Evolutionary conservation across 306 rosid species (phyloP), one percentile per base, ranked within the genome.

Genomic region (Rosa multiflora): DNA sequence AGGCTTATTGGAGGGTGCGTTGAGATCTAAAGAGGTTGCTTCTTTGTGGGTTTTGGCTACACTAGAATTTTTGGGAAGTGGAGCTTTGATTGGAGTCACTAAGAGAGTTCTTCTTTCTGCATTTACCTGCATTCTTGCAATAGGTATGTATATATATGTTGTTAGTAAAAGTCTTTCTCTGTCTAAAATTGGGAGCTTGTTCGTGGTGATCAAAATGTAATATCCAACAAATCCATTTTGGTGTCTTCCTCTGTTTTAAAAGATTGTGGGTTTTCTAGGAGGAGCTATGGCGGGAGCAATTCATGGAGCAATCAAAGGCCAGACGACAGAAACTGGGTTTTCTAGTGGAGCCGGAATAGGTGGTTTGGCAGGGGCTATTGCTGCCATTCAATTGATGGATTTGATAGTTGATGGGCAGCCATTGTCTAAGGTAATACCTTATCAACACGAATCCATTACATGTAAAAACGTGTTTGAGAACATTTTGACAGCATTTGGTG

Each of bases 301-400:
- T 37, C 49, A 81, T 75, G 91, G 91, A 40, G 88, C 91, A 68
- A 66, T 88, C 64, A 79, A 77, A 77, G 91, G 89, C 39, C 91
- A 88, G 70, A 83, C 83, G 4, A 81, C 87, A 73, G 89, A 83
- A 77, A 84, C 83, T 23, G 89, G 89, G 29, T 78, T 83, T 37
- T 26, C 84, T 26, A 56, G 40, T 66, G 86, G 89, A 32, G 81
- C 85, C 8, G 56, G 67, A 14, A 76, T 74, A 43, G 83, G 88
- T 29, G 78, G 85, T 39, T 35, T 88, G 13, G 75, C 81, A 0
- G 91, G 91, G 32, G 88, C 91, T 1, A 42, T 78, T 56, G 85
- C 82, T 55, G 88, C 79, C 35, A 59, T 88, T 76, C 88, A 83
- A 23, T n/a, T 88, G 76, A 51, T 83, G 74, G 84, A 83, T 61